A percentile compares a stretch with the other conserved stretches of the same genome.
Conservation (phyloP, 169 alveolate species). For the Cyclospora cayetanensis region DNA sequence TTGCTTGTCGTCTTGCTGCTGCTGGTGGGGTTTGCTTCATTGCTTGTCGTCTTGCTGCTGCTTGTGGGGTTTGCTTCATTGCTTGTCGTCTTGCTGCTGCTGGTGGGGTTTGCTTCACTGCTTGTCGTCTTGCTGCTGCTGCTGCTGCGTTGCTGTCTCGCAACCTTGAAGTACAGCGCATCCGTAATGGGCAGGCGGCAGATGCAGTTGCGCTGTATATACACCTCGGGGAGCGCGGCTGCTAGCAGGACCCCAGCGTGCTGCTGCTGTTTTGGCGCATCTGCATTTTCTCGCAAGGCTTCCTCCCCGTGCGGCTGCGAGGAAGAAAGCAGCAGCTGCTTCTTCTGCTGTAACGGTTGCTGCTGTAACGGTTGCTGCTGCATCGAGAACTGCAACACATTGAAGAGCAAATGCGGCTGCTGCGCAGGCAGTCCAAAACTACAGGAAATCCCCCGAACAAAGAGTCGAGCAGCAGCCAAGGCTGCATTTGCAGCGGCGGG, state of each 20-base stretch:
- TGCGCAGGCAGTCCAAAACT: background rate
- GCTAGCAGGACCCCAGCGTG: too few species aligned
- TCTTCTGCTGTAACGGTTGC: background rate
- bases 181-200: background rate
- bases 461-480: background rate
- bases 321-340: background rate
- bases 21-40: too few species aligned
- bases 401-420: background rate
- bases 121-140: background rate
- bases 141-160: background rate
- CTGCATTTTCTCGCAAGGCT: background rate
- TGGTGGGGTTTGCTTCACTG: too few species aligned
- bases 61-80: too few species aligned
- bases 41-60: too few species aligned
- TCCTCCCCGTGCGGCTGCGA: background rate
- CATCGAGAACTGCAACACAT: background rate
- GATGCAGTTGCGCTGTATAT: conserved; percentile 28
- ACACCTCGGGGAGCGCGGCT: background rate
- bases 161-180: background rate
- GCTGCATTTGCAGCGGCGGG: background rate
- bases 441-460: too few species aligned
- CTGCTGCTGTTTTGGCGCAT: too few species aligned
- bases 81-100: background rate
- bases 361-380: background rate
- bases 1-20: background rate